Conservation (phyloP, 192 early-diverging fungal genomes). For the Gaertneriomyces sp. region DNA sequence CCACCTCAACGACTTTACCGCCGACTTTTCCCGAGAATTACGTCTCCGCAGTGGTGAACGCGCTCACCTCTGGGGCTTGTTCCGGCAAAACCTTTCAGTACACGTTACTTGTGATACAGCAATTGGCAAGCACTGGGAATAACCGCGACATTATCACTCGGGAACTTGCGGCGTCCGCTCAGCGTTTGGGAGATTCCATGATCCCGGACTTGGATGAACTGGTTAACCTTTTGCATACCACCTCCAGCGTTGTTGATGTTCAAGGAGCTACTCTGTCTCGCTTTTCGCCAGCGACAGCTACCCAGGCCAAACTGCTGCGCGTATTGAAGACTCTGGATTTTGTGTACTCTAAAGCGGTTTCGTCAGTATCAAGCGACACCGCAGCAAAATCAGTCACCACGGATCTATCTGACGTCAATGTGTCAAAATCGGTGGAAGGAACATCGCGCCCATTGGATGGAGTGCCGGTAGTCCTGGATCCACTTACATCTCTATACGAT, state of each 20-base stretch:
- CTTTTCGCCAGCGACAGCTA: slow-evolving; percentile 80
- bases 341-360: slow-evolving; percentile 59
- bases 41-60: slow-evolving; percentile 82
- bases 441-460: background rate
- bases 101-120: slow-evolving; percentile 84
- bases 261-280: slow-evolving; percentile 68
- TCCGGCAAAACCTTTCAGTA: slow-evolving; percentile 93
- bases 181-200: slow-evolving; percentile 65
- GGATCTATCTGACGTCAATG: background rate
- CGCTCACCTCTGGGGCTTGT: slow-evolving; percentile 84
- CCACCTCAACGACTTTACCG: slow-evolving; percentile 46
- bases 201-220: slow-evolving; percentile 68
- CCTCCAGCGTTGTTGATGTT: slow-evolving; percentile 64
- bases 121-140: slow-evolving; percentile 63
- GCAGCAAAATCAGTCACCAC: too few species aligned
- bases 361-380: background rate
- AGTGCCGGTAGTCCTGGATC: slow-evolving; percentile 30
- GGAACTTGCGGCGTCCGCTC: slow-evolving; percentile 72
- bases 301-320: slow-evolving; percentile 88
- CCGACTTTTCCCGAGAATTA: slow-evolving; percentile 80
- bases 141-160: slow-evolving; percentile 66
- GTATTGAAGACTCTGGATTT: slow-evolving; percentile 95
- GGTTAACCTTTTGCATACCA: slow-evolving; percentile 49
- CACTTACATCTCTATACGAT: slow-evolving; percentile 41
- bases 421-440: background rate